Evolutionary conservation across 768 basidiomycete species (phyloP), one percentile per base, ranked within the genome.

Genomic region (Hebeloma cylindrosporum): DNA sequence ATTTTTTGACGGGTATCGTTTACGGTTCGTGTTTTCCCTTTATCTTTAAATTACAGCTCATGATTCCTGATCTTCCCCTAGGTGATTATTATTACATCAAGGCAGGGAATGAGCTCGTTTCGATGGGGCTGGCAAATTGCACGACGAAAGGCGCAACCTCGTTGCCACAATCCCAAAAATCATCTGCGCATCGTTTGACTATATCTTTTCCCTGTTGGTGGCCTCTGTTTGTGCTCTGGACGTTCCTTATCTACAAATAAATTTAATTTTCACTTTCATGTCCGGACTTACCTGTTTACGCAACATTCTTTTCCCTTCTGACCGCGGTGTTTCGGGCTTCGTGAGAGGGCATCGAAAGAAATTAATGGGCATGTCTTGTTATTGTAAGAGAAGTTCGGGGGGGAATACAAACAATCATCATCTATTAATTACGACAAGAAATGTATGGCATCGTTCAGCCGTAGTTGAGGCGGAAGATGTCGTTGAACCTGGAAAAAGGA

Each of bases 391-490:
- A n/a, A n/a, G n/a, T n/a, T n/a, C n/a, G n/a, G n/a, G n/a, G n/a
- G n/a, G n/a, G n/a, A n/a, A n/a, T n/a, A n/a, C n/a, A n/a, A n/a
- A n/a, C n/a, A n/a, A n/a, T n/a, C n/a, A n/a, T n/a, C n/a, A 50
- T 52, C 47, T 52, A 52, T 29, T 35, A 39, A 49, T 48, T 56
- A 60, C 52, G 50, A 47, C 37, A 41, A 31, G 18, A 38, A 11
- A 45, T 31, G 34, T 31, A 35, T 34, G 25, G 26, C 44, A 20
- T 47, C 39, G 33, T 36, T 60, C 51, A 66, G 53, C 80, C 85
- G 60, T 81, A 78, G 71, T 90, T 90, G 67, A 93, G 83, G 51
- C 90, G 87, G 88, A 96, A 94, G 49, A 94, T 83, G 63, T 94
- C 90, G 65, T 95, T 95, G 60, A 77, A 71, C 43, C 89, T 91